These are phyloP conservation scores for Anaeromyces robustus DNA, from an alignment of 192 early-diverging fungal species.

Conservation along the genomic window DNA sequence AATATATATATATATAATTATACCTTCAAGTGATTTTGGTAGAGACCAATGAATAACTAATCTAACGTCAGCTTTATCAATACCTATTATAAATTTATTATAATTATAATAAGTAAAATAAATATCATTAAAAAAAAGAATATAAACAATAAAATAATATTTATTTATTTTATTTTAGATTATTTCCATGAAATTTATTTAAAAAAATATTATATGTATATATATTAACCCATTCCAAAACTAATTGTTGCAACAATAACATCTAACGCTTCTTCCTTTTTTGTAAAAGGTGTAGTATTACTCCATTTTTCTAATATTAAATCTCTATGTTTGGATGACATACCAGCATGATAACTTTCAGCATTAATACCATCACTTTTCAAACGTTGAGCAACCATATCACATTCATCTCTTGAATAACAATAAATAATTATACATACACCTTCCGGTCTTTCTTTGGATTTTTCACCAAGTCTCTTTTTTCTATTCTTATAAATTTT, in stretches of 20 bases:
- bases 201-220: no score
- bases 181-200: no score
- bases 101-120: no score
- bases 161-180: no score
- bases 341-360: neutral
- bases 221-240: constrained; percentile 75
- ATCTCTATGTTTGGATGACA: neutral
- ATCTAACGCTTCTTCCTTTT: constrained; percentile 4
- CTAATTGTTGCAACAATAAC: constrained; percentile 90
- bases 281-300: neutral
- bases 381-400: neutral
- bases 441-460: neutral
- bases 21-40: constrained; percentile 76
- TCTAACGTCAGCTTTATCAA: constrained; percentile 90
- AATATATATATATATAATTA: no score
- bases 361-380: neutral
- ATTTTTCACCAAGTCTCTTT: neutral
- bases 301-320: neutral
- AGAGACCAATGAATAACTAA: constrained; percentile 87
- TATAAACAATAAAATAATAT: no score
- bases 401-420: neutral
- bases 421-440: neutral
- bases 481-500: neutral
- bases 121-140: no score
- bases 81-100: constrained; percentile 11